Evolutionary conservation across 495 filamentous ascomycete genomes (phyloP).

Genomic region (Friedmanniomyces simplex): DNA sequence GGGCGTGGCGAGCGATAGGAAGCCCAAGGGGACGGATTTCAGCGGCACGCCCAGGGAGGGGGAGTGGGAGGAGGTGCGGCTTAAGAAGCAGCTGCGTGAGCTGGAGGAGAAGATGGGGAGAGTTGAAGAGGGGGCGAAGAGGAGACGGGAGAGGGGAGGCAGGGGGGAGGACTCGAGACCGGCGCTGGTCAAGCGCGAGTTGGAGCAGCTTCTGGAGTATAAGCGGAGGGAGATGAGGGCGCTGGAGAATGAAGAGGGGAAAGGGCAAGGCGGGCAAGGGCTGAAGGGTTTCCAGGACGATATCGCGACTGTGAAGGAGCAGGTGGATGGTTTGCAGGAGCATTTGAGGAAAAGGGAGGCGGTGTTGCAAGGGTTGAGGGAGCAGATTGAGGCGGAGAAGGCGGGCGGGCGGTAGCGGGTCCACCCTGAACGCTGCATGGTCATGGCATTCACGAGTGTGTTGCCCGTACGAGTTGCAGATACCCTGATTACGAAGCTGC

Average conservation of each 20-base stretch:
- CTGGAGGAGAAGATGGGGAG: constrained; percentile 73
- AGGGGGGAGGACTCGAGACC: constrained; percentile 54
- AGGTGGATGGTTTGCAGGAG: constrained; percentile 36
- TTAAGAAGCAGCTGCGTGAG: constrained; percentile 83
- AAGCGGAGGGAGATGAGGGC: constrained; percentile 55
- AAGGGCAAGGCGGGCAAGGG: constrained; percentile 25
- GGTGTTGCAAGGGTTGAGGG: constrained; percentile 42
- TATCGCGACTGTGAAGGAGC: constrained; percentile 35
- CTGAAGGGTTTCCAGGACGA: constrained; percentile 44
- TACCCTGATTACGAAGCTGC: neutral
- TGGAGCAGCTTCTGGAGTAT: constrained; percentile 79
- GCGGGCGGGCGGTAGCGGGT: constrained; percentile 4
- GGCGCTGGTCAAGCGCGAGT: constrained; percentile 82
- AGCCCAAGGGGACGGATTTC: constrained; percentile 77
- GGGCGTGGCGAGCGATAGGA: constrained; percentile 72
- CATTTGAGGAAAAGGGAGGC: constrained; percentile 37
- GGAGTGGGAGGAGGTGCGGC: constrained; percentile 84
- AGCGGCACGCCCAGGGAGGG: constrained; percentile 53
- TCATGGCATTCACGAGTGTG: neutral
- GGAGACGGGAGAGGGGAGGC: constrained; percentile 38
- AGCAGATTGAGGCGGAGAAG: constrained; percentile 51
- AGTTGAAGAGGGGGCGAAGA: constrained; percentile 57
- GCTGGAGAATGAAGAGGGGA: constrained; percentile 32
- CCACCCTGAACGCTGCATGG: neutral
- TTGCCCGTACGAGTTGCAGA: neutral